phyloP scores from a whole-genome alignment of 2,329 filamentous ascomycete species.

The Epichloe sp. region DNA sequence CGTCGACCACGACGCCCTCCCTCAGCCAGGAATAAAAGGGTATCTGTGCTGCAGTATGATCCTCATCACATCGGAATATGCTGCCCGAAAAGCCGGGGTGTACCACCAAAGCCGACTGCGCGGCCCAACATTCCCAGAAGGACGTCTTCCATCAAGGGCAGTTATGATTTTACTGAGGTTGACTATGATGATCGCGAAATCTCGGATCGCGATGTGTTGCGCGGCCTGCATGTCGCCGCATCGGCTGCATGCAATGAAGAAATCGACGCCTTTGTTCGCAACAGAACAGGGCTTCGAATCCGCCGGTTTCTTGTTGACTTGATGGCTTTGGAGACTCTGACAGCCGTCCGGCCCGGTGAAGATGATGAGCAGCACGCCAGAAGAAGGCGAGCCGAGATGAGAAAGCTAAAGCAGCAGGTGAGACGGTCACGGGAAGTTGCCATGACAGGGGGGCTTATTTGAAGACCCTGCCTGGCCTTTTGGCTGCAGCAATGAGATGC shows the following conservation, averaged over 20 bases:
- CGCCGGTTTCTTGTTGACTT: constrained; percentile 42
- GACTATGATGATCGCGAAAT: constrained; percentile 27
- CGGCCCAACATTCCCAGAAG: constrained; percentile 23
- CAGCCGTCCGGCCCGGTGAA: constrained; percentile 15
- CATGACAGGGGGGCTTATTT: constrained; percentile 8
- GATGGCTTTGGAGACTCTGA: constrained; percentile 34
- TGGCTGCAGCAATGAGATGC: background rate
- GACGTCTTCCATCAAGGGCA: constrained; percentile 21
- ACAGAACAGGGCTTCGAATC: constrained; percentile 38
- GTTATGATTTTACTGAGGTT: constrained; percentile 9
- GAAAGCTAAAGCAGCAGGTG: constrained; percentile 22
- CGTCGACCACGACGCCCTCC: background rate
- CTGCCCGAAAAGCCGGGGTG: constrained; percentile 14
- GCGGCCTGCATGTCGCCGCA: constrained; percentile 40
- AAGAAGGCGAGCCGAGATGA: constrained; percentile 19
- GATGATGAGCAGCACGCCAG: constrained; percentile 14
- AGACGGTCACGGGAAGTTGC: constrained; percentile 19
- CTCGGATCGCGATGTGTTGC: constrained; percentile 37
- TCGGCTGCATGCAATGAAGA: constrained; percentile 42
- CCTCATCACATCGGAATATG: constrained; percentile 14
- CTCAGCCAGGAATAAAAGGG: background rate
- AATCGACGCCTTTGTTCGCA: constrained; percentile 37
- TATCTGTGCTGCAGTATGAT: constrained; percentile 5
- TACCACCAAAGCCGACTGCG: constrained; percentile 12
- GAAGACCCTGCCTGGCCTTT: background rate